Conservation (phyloP, 2,329 filamentous ascomycete species). For the Pseudogymnoascus pannorum region DNA sequence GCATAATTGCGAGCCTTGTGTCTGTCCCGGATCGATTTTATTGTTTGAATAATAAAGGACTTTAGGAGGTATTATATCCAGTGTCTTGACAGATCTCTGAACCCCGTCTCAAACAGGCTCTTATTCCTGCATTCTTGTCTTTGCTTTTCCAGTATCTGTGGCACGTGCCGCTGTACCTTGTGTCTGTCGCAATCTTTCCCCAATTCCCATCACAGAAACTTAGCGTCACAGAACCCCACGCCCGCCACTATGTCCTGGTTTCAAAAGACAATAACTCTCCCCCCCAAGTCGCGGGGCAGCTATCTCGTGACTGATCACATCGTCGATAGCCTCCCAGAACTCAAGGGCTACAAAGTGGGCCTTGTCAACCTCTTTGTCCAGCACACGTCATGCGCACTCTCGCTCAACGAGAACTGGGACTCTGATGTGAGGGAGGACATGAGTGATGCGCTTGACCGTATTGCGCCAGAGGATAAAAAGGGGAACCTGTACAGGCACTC, state of each 20-base stretch:
- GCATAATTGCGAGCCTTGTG: not conserved
- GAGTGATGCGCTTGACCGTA: constrained; percentile 85
- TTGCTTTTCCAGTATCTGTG: constrained; percentile 45
- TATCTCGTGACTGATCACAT: constrained; percentile 85
- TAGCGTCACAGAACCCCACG: constrained; percentile 16
- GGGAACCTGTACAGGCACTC: constrained; percentile 76
- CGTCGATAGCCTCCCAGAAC: constrained; percentile 64
- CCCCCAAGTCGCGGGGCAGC: constrained; percentile 67
- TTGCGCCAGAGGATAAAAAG: constrained; percentile 75
- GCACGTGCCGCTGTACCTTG: constrained; percentile 39
- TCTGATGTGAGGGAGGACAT: constrained; percentile 83
- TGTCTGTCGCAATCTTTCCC: constrained; percentile 32
- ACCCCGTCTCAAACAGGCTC: constrained; percentile 23
- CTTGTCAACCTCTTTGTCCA: constrained; percentile 87
- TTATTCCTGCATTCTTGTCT: constrained; percentile 47
- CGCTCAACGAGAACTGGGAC: constrained; percentile 89
- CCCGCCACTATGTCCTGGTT: constrained; percentile 57
- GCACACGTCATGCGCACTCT: constrained; percentile 87
- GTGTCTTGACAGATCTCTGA: not conserved
- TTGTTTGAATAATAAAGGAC: not conserved
- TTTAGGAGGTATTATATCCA: not conserved
- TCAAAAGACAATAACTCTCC: constrained; percentile 79
- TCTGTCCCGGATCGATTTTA: not conserved
- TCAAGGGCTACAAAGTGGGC: constrained; percentile 76
- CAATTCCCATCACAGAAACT: constrained; percentile 22